Conservation (phyloP, 192 early-diverging fungal genomes). For the Backusella circina region DNA sequence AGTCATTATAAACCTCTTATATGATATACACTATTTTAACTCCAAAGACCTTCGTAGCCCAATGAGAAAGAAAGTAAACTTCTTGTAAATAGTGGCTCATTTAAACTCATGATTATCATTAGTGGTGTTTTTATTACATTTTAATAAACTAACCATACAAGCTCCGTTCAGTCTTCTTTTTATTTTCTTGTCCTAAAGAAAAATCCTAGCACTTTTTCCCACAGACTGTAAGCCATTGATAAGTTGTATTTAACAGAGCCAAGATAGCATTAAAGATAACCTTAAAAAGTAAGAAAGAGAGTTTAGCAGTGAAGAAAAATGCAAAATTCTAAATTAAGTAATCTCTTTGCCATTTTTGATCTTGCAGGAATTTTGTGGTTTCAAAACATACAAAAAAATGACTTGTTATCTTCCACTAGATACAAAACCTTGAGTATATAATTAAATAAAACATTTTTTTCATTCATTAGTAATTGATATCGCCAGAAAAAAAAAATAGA, state of each 20-base stretch:
- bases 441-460: too few relatives aligned
- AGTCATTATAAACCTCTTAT: not conserved
- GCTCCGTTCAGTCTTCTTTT: not conserved
- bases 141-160: not conserved
- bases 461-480: too few relatives aligned
- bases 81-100: not conserved
- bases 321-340: not conserved
- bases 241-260: not conserved
- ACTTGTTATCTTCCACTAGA: too few relatives aligned
- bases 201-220: not conserved
- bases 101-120: not conserved
- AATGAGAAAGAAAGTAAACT: not conserved
- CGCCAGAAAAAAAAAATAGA: too few relatives aligned
- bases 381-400: too few relatives aligned
- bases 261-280: not conserved
- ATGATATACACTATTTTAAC: too few relatives aligned
- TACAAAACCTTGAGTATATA: too few relatives aligned
- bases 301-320: not conserved
- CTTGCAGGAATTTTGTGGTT: not conserved
- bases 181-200: not conserved
- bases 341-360: not conserved
- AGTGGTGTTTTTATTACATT: not conserved
- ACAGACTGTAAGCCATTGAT: not conserved
- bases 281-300: not conserved
- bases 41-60: not conserved